These are phyloP conservation scores for Lachnellula arida DNA, from an alignment of 2,329 filamentous ascomycete genomes.

Conservation along the genomic window DNA sequence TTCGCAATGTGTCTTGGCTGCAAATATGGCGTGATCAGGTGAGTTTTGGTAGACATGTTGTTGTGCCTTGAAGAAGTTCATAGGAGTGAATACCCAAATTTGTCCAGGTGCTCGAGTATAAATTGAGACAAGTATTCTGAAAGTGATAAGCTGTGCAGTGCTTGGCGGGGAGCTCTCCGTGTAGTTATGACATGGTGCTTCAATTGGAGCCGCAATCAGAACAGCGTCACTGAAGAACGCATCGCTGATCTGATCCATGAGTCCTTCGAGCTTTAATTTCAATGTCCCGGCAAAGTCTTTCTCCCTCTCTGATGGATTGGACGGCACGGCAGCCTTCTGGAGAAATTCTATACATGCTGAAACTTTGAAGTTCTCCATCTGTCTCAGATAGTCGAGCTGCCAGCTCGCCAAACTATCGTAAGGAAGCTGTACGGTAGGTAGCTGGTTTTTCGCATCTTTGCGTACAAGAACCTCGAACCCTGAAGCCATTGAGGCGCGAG, in stretches of 20 bases:
- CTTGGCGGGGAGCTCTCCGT: conserved; percentile 25
- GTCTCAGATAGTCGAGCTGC: conserved; percentile 49
- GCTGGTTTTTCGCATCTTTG: conserved; percentile 46
- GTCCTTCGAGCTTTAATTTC: conserved; percentile 37
- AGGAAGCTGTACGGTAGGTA: conserved; percentile 55
- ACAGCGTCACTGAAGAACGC: conserved; percentile 43
- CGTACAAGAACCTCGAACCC: conserved; percentile 30
- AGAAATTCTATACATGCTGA: conserved; percentile 36
- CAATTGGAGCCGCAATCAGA: conserved; percentile 40
- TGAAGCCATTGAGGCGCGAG: conserved; percentile 45
- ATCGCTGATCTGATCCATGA: conserved; percentile 41
- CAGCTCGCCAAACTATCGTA: conserved; percentile 45
- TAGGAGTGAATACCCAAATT: conserved; percentile 54
- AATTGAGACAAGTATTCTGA: conserved; percentile 58
- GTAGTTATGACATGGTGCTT: conserved; percentile 37
- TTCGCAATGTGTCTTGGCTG: conserved; percentile 43
- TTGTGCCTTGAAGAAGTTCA: conserved; percentile 61
- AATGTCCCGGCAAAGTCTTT: conserved; percentile 44
- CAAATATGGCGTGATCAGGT: conserved; percentile 54
- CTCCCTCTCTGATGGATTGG: conserved; percentile 36
- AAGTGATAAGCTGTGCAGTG: conserved; percentile 44
- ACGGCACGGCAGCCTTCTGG: conserved; percentile 32
- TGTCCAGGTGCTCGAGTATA: conserved; percentile 48
- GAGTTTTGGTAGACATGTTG: conserved; percentile 56
- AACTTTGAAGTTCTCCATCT: conserved; percentile 43